Conservation (phyloP, 306 rosid species). For the Rubus parviflorus region DNA sequence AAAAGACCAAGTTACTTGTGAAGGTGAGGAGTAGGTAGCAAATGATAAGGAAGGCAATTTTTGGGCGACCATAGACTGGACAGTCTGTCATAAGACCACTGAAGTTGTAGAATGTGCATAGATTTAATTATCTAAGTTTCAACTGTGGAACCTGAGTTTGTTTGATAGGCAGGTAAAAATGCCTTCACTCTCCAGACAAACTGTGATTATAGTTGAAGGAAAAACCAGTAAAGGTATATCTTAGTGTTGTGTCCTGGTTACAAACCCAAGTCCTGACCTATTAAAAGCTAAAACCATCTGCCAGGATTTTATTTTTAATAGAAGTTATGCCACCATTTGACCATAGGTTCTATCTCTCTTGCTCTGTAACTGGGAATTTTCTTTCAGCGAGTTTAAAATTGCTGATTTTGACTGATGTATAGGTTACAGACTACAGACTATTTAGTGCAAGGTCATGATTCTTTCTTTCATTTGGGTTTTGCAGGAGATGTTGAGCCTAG, state of each 20-base stretch:
- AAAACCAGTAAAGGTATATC: background rate
- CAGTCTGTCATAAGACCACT: background rate
- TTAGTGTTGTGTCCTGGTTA: background rate
- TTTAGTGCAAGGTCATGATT: background rate
- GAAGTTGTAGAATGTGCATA: background rate
- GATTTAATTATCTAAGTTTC: background rate
- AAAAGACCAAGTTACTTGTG: background rate
- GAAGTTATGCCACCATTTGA: background rate
- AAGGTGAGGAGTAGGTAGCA: background rate
- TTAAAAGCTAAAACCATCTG: background rate
- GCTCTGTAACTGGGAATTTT: background rate
- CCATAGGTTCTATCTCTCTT: background rate
- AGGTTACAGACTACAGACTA: no score
- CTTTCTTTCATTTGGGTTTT: slow-evolving; percentile 17
- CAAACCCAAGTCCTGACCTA: background rate
- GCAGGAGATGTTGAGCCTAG: slow-evolving; percentile 84
- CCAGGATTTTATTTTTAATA: background rate
- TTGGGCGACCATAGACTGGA: background rate
- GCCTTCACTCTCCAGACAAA: background rate
- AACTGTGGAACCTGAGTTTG: background rate
- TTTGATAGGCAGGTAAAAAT: background rate
- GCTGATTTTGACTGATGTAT: background rate
- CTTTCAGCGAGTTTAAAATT: background rate
- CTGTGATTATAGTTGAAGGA: background rate
- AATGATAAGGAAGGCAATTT: background rate